Conservation (phyloP, 2,329 filamentous ascomycete species). For the Geosmithia putterillii region DNA sequence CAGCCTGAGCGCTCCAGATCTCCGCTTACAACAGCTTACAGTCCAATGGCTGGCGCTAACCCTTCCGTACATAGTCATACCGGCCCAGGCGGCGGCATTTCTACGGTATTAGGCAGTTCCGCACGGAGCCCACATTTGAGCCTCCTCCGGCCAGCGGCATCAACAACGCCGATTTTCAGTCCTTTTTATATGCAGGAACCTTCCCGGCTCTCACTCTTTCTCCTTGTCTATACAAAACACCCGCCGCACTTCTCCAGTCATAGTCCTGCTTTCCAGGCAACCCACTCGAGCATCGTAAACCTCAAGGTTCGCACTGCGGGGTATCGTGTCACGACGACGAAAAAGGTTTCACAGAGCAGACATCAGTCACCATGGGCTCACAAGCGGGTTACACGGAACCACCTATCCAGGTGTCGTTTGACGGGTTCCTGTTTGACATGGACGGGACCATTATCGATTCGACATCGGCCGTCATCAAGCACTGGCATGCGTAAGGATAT, state of each 20-base stretch:
- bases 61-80: neutral
- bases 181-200: no score
- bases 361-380: constrained; percentile 2
- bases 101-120: neutral
- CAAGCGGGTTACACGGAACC: constrained; percentile 22
- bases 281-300: no score
- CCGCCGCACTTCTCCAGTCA: no score
- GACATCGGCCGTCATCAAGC: constrained; percentile 62
- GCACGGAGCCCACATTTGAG: neutral
- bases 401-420: constrained; percentile 33
- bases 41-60: neutral
- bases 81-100: no score
- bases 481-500: constrained; percentile 55
- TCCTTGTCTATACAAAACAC: no score
- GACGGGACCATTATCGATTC: constrained; percentile 78
- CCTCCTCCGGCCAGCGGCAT: neutral
- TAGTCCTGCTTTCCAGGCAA: no score
- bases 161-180: neutral
- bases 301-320: no score
- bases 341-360: neutral
- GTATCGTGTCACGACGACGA: neutral
- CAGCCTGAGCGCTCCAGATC: no score
- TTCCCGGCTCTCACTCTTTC: no score
- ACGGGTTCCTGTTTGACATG: constrained; percentile 60
- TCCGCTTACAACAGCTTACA: neutral